A percentile compares a stretch with the other conserved stretches of the same genome.
Evolutionary conservation across 169 alveolate genomes (phyloP).

Genomic region (Babesia ovata): DNA sequence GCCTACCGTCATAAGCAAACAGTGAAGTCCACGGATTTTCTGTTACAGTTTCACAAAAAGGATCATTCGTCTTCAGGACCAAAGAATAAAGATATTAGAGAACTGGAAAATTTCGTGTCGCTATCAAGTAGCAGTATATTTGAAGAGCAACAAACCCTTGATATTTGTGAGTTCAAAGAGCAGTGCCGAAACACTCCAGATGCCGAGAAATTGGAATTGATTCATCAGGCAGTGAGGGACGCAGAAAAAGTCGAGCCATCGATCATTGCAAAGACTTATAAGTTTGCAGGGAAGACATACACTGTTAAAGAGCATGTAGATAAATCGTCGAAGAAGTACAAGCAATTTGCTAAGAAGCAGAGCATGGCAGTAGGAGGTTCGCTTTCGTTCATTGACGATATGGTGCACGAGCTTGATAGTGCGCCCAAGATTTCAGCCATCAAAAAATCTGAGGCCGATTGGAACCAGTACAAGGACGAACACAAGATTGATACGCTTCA

Average conservation of each 20-base stretch:
- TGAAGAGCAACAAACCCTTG: not conserved
- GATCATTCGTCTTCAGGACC: conserved; percentile 5
- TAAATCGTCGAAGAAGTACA: conserved; percentile 49
- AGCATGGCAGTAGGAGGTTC: conserved; percentile 45
- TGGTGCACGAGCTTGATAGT: conserved; percentile 44
- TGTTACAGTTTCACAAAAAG: conserved; percentile 67
- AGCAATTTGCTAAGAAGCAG: conserved; percentile 32
- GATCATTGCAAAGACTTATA: conserved; percentile 41
- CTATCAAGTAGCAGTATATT: conserved; percentile 32
- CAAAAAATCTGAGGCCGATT: conserved; percentile 54
- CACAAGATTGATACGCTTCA: conserved; percentile 32
- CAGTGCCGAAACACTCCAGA: conserved; percentile 48
- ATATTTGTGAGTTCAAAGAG: conserved; percentile 41
- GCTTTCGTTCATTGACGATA: conserved; percentile 45
- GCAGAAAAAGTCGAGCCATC: conserved; percentile 29
- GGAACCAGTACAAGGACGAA: conserved; percentile 63
- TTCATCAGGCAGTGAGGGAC: conserved; percentile 36
- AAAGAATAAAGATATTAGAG: not conserved
- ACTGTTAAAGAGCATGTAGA: conserved; percentile 52
- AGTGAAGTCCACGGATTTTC: conserved; percentile 21
- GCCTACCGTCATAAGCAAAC: conserved; percentile 21
- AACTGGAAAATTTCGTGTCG: conserved; percentile 15
- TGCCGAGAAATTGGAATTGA: conserved; percentile 37
- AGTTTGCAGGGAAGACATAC: conserved; percentile 52
- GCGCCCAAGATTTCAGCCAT: conserved; percentile 61